Conservation (phyloP, 2,329 filamentous ascomycete species). For the Fusarium proliferatum region DNA sequence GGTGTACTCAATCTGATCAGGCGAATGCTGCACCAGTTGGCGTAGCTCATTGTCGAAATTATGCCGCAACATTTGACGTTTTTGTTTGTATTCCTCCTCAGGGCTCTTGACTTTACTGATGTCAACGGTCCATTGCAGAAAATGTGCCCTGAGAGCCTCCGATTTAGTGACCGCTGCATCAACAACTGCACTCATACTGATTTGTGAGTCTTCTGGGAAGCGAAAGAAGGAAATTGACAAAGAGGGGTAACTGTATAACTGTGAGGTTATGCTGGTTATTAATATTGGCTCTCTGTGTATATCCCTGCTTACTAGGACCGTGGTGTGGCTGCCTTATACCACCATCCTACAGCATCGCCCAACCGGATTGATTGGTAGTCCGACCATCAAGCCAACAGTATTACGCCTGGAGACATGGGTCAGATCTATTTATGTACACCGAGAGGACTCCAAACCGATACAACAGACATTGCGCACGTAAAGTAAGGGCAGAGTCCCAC, state of each 20-base stretch:
- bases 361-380: too few relatives aligned
- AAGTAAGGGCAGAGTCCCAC: too few relatives aligned
- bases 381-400: neutral
- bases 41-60: neutral
- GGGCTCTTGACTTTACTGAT: neutral
- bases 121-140: neutral
- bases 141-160: neutral
- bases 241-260: neutral
- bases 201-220: accelerated
- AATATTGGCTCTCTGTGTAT: neutral
- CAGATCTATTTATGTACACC: too few relatives aligned
- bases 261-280: neutral
- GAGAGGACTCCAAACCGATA: too few relatives aligned
- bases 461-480: too few relatives aligned
- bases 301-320: neutral
- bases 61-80: accelerated
- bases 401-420: too few relatives aligned
- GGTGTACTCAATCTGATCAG: accelerated
- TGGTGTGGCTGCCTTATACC: neutral
- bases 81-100: accelerated
- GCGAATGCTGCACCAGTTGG: neutral
- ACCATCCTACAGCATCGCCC: neutral
- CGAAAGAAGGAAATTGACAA: accelerated
- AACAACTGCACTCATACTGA: neutral
- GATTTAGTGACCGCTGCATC: neutral